phyloP scores from a whole-genome alignment of 495 filamentous ascomycete genomes.

The Trichocladium uniseriatum region DNA sequence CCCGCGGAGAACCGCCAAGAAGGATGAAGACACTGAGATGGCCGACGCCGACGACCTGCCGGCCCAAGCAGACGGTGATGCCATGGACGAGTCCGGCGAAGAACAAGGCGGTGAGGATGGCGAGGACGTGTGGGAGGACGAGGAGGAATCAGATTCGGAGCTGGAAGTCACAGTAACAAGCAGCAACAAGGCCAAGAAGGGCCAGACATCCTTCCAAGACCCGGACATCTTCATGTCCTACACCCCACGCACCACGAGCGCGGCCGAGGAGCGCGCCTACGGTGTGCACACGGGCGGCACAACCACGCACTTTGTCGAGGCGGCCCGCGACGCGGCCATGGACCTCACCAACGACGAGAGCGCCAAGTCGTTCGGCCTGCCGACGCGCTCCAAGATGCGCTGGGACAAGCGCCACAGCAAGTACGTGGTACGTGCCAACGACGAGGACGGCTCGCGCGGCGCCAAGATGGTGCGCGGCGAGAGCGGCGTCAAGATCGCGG shows the following conservation, averaged over 20 bases:
- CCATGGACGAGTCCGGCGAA: slow-evolving; percentile 25
- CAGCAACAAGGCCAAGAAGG: slow-evolving; percentile 40
- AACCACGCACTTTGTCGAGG: slow-evolving; percentile 66
- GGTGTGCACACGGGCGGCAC: slow-evolving; percentile 71
- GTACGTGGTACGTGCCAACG: slow-evolving; percentile 82
- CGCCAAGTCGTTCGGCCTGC: slow-evolving; percentile 61
- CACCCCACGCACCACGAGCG: slow-evolving; percentile 61
- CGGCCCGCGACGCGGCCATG: slow-evolving; percentile 75
- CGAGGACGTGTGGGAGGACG: slow-evolving; percentile 46
- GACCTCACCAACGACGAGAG: slow-evolving; percentile 83
- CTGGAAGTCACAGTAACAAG: slow-evolving; percentile 77
- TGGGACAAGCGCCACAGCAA: slow-evolving; percentile 98
- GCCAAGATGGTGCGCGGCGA: slow-evolving; percentile 80
- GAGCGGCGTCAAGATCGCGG: slow-evolving; percentile 89
- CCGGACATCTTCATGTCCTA: slow-evolving; percentile 95
- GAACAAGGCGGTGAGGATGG: slow-evolving; percentile 33
- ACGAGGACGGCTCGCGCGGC: slow-evolving; percentile 86
- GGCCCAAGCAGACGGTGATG: background rate
- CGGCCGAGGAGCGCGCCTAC: slow-evolving; percentile 82
- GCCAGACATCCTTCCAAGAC: slow-evolving; percentile 56
- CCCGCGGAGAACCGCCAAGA: slow-evolving; percentile 31
- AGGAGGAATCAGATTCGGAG: slow-evolving; percentile 58
- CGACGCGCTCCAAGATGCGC: slow-evolving; percentile 62
- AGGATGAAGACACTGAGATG: slow-evolving; percentile 24
- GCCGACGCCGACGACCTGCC: slow-evolving; percentile 30